Conservation (phyloP, 345 rosid genomes). For the Dipteronia sinensis region DNA sequence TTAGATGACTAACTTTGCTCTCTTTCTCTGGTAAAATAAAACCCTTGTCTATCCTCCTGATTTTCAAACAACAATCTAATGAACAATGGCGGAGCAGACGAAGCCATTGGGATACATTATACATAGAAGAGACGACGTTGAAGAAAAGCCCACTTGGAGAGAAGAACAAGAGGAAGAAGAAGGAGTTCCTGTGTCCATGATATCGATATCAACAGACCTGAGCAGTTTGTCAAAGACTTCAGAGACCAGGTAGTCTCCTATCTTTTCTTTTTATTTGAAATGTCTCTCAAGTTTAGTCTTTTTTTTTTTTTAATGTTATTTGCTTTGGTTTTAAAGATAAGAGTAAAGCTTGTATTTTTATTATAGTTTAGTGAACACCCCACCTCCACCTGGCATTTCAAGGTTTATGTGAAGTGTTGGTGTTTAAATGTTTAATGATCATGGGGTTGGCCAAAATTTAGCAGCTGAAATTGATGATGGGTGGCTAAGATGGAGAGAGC, state of each 20-base stretch:
- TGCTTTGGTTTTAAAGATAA: background rate
- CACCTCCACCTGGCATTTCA: background rate
- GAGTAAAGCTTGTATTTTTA: background rate
- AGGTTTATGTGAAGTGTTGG: background rate
- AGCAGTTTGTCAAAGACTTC: constrained; percentile 66
- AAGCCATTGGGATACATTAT: constrained; percentile 42
- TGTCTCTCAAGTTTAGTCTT: background rate
- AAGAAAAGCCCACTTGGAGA: constrained; percentile 73
- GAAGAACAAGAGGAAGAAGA: too few species aligned
- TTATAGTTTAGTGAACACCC: background rate
- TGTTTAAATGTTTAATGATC: background rate
- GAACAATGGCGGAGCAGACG: constrained; percentile 55
- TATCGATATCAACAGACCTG: constrained; percentile 81
- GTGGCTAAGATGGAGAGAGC: too few species aligned
- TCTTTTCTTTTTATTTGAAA: background rate
- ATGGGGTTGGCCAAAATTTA: too few species aligned
- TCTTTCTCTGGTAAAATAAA: too few species aligned
- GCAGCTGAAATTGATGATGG: background rate
- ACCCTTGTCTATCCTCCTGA: background rate
- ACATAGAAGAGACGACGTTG: constrained; percentile 65
- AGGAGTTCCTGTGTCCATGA: constrained; percentile 45
- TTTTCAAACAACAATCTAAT: too few species aligned
- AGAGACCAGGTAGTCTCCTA: constrained; percentile 57
- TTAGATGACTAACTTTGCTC: too few species aligned
- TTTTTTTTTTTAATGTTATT: too few species aligned